phyloP scores from a whole-genome alignment of 2,329 filamentous ascomycete species.

The Cladobotryum mycophilum region DNA sequence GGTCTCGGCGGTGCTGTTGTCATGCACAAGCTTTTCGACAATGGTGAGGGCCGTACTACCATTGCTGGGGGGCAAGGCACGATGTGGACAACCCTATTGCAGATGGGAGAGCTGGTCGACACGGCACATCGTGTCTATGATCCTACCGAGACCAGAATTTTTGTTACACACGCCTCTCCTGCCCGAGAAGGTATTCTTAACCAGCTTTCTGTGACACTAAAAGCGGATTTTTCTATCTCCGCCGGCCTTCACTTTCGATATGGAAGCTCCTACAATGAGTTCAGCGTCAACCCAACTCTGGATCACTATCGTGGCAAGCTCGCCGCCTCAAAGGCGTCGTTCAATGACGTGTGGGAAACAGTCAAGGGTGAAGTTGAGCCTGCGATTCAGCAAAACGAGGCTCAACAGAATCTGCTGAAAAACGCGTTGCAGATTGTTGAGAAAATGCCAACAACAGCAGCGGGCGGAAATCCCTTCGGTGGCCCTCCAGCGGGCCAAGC shows the following conservation, averaged over 20 bases:
- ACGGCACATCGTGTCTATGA: slow-evolving; percentile 98
- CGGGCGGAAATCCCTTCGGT: slow-evolving; percentile 94
- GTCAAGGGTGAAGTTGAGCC: slow-evolving; percentile 94
- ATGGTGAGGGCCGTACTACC: slow-evolving; percentile 93
- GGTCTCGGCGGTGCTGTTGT: slow-evolving; percentile 94
- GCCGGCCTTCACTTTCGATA: slow-evolving; percentile 97
- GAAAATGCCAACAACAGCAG: slow-evolving; percentile 94
- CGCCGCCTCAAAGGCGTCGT: slow-evolving; percentile 94
- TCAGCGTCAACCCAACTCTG: slow-evolving; percentile 95
- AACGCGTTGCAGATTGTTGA: slow-evolving; percentile 91
- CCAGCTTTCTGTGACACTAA: slow-evolving; percentile 93
- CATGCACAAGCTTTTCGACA: slow-evolving; percentile 99
- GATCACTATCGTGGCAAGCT: slow-evolving; percentile 99
- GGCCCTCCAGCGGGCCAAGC: slow-evolving; percentile 68
- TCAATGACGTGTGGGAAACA: slow-evolving; percentile 99
- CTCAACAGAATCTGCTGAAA: slow-evolving; percentile 84
- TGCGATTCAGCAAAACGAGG: slow-evolving; percentile 87
- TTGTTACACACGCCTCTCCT: slow-evolving; percentile 94
- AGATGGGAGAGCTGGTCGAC: slow-evolving; percentile 97
- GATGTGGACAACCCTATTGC: slow-evolving; percentile 97
- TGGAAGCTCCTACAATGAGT: slow-evolving; percentile 98
- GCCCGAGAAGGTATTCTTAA: slow-evolving; percentile 95
- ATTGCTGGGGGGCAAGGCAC: slow-evolving; percentile 97
- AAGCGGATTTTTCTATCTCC: slow-evolving; percentile 97
- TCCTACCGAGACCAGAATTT: slow-evolving; percentile 92